phyloP scores from a whole-genome alignment of 176 grass and related monocot genomes.

The Zea luxurians region DNA sequence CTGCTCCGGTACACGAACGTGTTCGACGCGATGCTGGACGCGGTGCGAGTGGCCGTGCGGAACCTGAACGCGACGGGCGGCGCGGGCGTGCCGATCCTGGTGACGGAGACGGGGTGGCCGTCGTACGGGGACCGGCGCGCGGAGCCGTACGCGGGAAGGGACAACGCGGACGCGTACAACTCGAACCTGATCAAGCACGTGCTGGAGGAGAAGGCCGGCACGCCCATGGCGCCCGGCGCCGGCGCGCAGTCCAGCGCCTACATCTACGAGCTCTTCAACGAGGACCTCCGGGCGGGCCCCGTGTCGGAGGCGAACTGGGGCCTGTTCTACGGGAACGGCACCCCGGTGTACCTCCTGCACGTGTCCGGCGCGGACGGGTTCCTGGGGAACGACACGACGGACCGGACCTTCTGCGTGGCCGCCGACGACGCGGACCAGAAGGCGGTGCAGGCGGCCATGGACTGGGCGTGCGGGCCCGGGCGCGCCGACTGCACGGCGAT shows the following conservation, averaged over 20 bases:
- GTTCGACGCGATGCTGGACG: slow-evolving; percentile 94
- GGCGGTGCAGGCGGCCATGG: slow-evolving; percentile 88
- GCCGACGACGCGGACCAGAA: slow-evolving; percentile 74
- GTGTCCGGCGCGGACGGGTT: slow-evolving; percentile 67
- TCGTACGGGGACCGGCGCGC: slow-evolving; percentile 61
- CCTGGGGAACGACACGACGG: slow-evolving; percentile 88
- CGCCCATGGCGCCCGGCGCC: slow-evolving; percentile 70
- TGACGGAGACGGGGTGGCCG: slow-evolving; percentile 94
- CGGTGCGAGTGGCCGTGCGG: slow-evolving; percentile 65
- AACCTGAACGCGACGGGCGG: slow-evolving; percentile 57
- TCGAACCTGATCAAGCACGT: slow-evolving; percentile 91
- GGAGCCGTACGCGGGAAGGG: slow-evolving; percentile 74
- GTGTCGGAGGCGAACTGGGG: slow-evolving; percentile 92
- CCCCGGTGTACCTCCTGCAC: slow-evolving; percentile 83
- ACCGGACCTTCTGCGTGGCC: slow-evolving; percentile 84
- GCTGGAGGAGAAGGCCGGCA: slow-evolving; percentile 62
- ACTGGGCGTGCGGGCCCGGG: slow-evolving; percentile 94
- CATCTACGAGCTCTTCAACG: slow-evolving; percentile 97
- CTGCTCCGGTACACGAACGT: slow-evolving; percentile 97
- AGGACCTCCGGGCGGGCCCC: slow-evolving; percentile 81
- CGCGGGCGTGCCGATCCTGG: slow-evolving; percentile 45
- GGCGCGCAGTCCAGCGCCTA: slow-evolving; percentile 62
- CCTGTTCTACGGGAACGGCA: slow-evolving; percentile 94
- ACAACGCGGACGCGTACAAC: slow-evolving; percentile 84
- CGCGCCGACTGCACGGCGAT: slow-evolving; percentile 82